A percentile compares a stretch with the other conserved stretches of the same genome.
Conservation (phyloP, 805 yeast species). For the Kregervanrija delftensis region DNA sequence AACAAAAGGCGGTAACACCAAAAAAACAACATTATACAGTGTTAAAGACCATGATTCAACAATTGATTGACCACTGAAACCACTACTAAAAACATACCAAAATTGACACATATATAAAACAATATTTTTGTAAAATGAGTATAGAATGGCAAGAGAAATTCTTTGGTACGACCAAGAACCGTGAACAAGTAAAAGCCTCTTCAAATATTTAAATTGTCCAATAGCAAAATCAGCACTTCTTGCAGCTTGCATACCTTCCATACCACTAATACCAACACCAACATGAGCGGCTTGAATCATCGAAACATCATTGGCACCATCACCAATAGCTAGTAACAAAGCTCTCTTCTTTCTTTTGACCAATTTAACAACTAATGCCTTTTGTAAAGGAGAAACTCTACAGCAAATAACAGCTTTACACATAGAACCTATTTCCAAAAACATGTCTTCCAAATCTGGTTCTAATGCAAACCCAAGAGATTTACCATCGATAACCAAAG, state of each 20-base stretch:
- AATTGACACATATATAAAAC: slow-evolving; percentile 96
- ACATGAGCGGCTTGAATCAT: slow-evolving; percentile 99
- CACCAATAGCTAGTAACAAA: slow-evolving; percentile 86
- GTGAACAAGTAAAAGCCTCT: slow-evolving; percentile 81
- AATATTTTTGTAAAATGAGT: slow-evolving; percentile 93
- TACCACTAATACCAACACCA: slow-evolving; percentile 97
- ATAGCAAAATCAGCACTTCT: slow-evolving; percentile 96
- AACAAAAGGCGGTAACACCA: slow-evolving; percentile 93
- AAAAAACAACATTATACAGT: slow-evolving; percentile 87
- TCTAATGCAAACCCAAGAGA: slow-evolving; percentile 85
- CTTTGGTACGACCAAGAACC: slow-evolving; percentile 98
- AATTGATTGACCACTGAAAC: slow-evolving; percentile 91
- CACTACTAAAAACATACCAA: slow-evolving; percentile 92
- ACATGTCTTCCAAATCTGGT: slow-evolving; percentile 65
- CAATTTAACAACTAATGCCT: slow-evolving; percentile 91
- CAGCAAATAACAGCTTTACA: slow-evolving; percentile 98
- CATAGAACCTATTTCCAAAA: slow-evolving; percentile 71
- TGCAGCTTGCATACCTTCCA: slow-evolving; percentile 99
- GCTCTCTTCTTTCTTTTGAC: slow-evolving; percentile 79
- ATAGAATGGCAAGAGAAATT: slow-evolving; percentile 83
- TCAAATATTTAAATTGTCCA: slow-evolving; percentile 87
- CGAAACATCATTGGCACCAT: slow-evolving; percentile 98
- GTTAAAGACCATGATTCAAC: slow-evolving; percentile 98
- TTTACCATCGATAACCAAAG: slow-evolving; percentile 90
- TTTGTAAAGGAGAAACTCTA: slow-evolving; percentile 95